These are phyloP conservation scores for Exidia glandulosa DNA, from an alignment of 768 basidiomycete genomes.

Conservation along the genomic window DNA sequence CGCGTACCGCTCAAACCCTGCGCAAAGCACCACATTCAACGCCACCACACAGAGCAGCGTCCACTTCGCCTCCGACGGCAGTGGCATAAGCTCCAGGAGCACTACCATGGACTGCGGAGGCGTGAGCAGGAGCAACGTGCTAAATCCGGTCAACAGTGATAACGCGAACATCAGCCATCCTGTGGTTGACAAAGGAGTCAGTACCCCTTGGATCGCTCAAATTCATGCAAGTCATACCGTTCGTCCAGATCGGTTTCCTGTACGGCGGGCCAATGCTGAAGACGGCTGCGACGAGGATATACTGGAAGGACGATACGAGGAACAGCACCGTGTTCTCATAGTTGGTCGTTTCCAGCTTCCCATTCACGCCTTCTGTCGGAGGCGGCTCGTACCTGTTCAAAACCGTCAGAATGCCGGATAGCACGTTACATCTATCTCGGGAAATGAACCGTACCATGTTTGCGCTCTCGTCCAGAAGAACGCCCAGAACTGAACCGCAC, in stretches of 20 bases:
- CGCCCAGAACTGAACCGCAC: constrained; percentile 71
- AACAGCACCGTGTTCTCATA: constrained; percentile 91
- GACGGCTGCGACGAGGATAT: constrained; percentile 90
- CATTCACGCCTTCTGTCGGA: constrained; percentile 36
- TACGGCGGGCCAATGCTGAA: constrained; percentile 98
- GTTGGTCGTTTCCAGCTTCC: constrained; percentile 73
- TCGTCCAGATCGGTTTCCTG: constrained; percentile 89
- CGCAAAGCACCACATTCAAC: constrained; percentile 59
- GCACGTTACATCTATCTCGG: not conserved
- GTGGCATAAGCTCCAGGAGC: constrained; percentile 64
- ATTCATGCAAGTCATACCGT: constrained; percentile 39
- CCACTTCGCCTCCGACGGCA: constrained; percentile 58
- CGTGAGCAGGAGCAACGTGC: constrained; percentile 61
- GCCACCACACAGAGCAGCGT: constrained; percentile 57
- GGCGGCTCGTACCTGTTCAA: constrained; percentile 67
- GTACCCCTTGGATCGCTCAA: not conserved
- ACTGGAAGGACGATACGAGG: constrained; percentile 95
- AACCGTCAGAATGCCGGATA: constrained; percentile 4
- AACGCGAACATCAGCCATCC: constrained; percentile 78
- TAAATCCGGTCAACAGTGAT: constrained; percentile 55
- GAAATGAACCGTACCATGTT: constrained; percentile 53
- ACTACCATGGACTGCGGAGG: constrained; percentile 49
- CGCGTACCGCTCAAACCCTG: constrained; percentile 71
- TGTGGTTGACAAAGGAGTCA: constrained; percentile 19
- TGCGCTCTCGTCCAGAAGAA: constrained; percentile 84